These are phyloP conservation scores for Schizochytrium sp. DNA, from an alignment of 108 stramenopile species.

Conservation along the genomic window DNA sequence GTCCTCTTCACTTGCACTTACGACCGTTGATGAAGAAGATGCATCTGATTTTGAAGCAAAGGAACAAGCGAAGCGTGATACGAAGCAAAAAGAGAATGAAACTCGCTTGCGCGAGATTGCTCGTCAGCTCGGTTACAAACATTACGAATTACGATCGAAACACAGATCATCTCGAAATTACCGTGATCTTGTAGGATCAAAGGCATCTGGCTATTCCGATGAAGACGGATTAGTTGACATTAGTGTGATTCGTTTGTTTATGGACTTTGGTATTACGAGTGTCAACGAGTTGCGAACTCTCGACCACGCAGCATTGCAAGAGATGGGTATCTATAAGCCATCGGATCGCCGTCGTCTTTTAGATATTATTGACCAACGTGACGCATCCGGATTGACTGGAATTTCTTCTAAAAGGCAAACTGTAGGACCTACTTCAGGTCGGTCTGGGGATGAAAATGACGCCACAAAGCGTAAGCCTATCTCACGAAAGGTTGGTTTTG, in stretches of 20 bases:
- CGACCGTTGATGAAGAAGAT: conserved; percentile 7
- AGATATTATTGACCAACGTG: background rate
- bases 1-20: background rate
- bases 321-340: conserved; percentile 56
- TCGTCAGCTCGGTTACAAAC: conserved; percentile 45
- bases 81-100: conserved; percentile 6
- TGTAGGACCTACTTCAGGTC: background rate
- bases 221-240: conserved; percentile 56
- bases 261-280: conserved; percentile 55
- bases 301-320: conserved; percentile 41
- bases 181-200: conserved; percentile 31
- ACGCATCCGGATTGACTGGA: background rate
- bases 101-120: conserved; percentile 48
- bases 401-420: too few species aligned
- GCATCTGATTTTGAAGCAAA: background rate
- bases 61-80: background rate
- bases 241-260: conserved; percentile 19
- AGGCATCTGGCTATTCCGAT: background rate
- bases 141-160: background rate
- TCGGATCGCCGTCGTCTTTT: conserved; percentile 32
- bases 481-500: conserved; percentile 40
- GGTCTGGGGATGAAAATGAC: background rate
- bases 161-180: conserved; percentile 53
- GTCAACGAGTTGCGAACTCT: conserved; percentile 25
- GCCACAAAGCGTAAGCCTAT: background rate